Conservation (phyloP, 768 basidiomycete species). For the Austroboletus eburneus region DNA sequence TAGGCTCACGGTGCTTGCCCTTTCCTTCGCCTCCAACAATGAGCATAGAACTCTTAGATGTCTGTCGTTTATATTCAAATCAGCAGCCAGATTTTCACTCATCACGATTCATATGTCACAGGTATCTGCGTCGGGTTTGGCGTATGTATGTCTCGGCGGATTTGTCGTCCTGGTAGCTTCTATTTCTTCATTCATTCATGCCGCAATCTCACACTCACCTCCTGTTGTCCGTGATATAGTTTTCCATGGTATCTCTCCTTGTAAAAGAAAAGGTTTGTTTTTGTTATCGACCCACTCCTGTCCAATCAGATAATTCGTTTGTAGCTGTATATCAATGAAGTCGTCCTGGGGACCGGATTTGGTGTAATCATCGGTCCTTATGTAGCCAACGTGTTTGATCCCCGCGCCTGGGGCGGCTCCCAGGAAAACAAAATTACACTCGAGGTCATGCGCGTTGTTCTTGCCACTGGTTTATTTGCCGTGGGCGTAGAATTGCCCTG, state of each 20-base stretch:
- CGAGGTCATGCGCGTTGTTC: slow-evolving; percentile 83
- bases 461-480: slow-evolving; percentile 90
- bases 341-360: slow-evolving; percentile 80
- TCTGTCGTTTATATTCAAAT: slow-evolving; percentile 13
- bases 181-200: too few species aligned
- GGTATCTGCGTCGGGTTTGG: slow-evolving; percentile 50
- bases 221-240: slow-evolving; percentile 47
- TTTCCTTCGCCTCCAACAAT: too few species aligned
- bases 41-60: slow-evolving; percentile 21
- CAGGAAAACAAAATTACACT: slow-evolving; percentile 63
- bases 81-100: too few species aligned
- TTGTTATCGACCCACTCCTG: neutral
- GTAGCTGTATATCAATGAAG: slow-evolving; percentile 88
- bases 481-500: slow-evolving; percentile 92
- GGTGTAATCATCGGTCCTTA: slow-evolving; percentile 65
- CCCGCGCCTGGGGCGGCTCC: slow-evolving; percentile 68
- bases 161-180: slow-evolving; percentile 42
- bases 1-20: too few species aligned
- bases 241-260: slow-evolving; percentile 78
- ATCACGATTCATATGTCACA: slow-evolving; percentile 29
- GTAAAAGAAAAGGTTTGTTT: slow-evolving; percentile 70
- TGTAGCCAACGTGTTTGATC: slow-evolving; percentile 67
- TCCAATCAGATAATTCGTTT: neutral
- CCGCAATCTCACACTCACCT: neutral
- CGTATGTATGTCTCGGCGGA: slow-evolving; percentile 62